Evolutionary conservation across 1,139 yeast species (phyloP).

Genomic region (Hansenula lynferdii): DNA sequence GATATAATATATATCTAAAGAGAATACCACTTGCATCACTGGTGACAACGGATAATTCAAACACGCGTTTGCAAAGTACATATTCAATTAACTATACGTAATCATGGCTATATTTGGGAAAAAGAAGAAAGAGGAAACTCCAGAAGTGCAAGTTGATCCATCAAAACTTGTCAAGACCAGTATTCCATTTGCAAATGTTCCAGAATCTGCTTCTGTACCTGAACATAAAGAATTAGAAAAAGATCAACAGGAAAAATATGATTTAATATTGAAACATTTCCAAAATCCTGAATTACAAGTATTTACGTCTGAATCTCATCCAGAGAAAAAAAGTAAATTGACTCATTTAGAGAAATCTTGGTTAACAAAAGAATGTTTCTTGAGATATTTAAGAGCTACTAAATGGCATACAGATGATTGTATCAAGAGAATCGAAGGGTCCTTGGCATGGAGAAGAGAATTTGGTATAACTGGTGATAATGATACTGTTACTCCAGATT

Average conservation of each 20-base stretch:
- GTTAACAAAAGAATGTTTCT: constrained; percentile 84
- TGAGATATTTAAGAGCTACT: constrained; percentile 85
- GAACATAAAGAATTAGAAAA: constrained; percentile 38
- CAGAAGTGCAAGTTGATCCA: constrained; percentile 11
- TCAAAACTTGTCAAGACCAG: constrained; percentile 24
- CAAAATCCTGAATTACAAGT: constrained; percentile 38
- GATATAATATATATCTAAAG: too few species aligned
- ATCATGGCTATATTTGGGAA: constrained; percentile 20
- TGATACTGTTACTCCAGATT: constrained; percentile 52
- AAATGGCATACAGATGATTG: constrained; percentile 79
- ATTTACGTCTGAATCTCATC: constrained; percentile 33
- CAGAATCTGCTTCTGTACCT: constrained; percentile 47
- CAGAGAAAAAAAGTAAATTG: constrained; percentile 32
- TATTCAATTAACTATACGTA: too few species aligned
- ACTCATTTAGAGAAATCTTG: constrained; percentile 72
- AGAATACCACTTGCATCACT: too few species aligned
- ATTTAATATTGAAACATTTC: constrained; percentile 55
- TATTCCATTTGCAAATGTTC: constrained; percentile 51
- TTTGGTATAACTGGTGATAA: constrained; percentile 68
- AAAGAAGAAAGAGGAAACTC: constrained; percentile 15
- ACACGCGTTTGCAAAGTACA: too few species aligned
- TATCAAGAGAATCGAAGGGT: constrained; percentile 65
- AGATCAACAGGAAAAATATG: constrained; percentile 56
- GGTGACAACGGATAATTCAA: too few species aligned
- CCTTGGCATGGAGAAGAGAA: constrained; percentile 88